Percentiles rank a stretch among this genome's conserved stretches.
Conservation (phyloP, 257 asterid species). For the Scutellaria barbata region DNA sequence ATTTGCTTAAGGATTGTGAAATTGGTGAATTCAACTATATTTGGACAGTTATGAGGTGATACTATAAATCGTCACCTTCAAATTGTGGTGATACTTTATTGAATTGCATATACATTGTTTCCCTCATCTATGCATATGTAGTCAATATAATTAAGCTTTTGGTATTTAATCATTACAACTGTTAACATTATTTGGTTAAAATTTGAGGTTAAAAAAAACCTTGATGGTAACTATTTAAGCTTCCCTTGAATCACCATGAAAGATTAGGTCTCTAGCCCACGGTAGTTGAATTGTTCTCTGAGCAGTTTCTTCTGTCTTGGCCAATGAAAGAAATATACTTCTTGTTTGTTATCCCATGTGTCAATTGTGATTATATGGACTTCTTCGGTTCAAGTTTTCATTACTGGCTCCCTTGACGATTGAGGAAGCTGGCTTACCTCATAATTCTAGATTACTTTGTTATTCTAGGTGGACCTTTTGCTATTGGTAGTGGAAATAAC, state of each 20-base stretch:
- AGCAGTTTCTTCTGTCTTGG: not conserved
- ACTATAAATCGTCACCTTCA: not conserved
- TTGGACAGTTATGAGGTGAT: not conserved
- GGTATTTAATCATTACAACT: not conserved
- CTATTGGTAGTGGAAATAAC: not conserved
- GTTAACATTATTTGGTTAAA: not conserved
- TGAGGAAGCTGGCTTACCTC: not conserved
- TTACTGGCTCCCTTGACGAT: not conserved
- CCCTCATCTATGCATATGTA: not conserved
- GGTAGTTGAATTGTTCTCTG: not conserved
- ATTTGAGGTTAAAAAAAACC: constrained; percentile 19
- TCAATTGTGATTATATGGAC: constrained; percentile 5
- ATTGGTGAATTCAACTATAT: not conserved
- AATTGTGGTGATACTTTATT: not conserved
- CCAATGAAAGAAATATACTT: not conserved
- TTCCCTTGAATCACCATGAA: constrained; percentile 7
- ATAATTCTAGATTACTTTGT: not conserved
- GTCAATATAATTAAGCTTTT: not conserved
- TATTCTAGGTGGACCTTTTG: not conserved
- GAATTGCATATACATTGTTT: not conserved
- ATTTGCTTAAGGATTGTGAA: not conserved
- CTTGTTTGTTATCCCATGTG: not conserved
- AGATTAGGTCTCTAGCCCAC: not conserved
- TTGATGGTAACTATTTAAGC: not conserved
- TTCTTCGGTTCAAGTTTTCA: not conserved